These are phyloP conservation scores for Nematodospora anomalae DNA, from an alignment of 1,139 yeast genomes.

Conservation along the genomic window DNA sequence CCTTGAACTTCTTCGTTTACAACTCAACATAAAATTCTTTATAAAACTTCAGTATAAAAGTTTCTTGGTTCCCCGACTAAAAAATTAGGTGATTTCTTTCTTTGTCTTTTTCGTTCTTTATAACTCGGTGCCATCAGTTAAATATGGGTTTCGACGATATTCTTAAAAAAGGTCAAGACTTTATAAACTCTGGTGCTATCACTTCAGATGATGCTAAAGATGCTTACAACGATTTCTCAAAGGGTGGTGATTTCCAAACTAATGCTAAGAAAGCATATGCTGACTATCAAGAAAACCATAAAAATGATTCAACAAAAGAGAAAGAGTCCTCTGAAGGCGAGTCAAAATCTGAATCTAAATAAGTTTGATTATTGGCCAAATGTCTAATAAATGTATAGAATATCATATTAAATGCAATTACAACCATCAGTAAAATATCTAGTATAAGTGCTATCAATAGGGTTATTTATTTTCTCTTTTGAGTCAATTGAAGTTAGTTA, in stretches of 20 bases:
- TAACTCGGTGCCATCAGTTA: slow-evolving; percentile 3
- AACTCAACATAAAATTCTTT: no score
- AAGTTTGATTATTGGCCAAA: no score
- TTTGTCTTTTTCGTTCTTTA: slow-evolving; percentile 1
- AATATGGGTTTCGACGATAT: slow-evolving; percentile 16
- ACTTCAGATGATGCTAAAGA: slow-evolving; percentile 33
- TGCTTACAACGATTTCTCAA: slow-evolving; percentile 32
- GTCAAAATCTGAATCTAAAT: slow-evolving; percentile 7
- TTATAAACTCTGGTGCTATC: slow-evolving; percentile 15
- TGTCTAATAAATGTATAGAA: no score
- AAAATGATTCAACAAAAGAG: slow-evolving; percentile 15
- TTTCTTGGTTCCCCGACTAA: no score
- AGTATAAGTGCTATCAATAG: no score
- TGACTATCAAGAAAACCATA: slow-evolving; percentile 22
- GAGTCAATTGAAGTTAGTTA: no score
- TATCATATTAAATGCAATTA: no score
- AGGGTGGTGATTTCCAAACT: slow-evolving; percentile 29
- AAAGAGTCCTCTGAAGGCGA: slow-evolving; percentile 4
- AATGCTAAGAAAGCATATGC: slow-evolving; percentile 37
- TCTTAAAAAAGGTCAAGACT: slow-evolving; percentile 17
- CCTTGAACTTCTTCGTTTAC: no score
- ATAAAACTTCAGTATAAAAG: no score
- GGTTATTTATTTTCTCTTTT: no score
- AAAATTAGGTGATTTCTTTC: no score
- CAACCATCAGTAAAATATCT: no score